These are phyloP conservation scores for Spiromastix sp. DNA, from an alignment of 2,329 filamentous ascomycete genomes.

Conservation along the genomic window DNA sequence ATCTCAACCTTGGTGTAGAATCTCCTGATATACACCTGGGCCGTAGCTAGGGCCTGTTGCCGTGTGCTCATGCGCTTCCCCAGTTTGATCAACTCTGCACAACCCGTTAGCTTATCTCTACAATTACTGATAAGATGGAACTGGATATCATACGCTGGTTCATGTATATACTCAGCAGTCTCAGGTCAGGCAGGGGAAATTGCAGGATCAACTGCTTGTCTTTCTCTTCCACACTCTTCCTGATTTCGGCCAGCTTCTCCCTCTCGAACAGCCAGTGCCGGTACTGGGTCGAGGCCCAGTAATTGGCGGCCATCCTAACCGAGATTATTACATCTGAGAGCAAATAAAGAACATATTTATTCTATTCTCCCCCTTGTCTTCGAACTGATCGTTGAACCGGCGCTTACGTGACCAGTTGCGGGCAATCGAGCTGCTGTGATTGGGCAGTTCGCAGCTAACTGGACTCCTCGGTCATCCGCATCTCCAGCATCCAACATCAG, in stretches of 20 bases:
- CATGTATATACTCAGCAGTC: constrained; percentile 83
- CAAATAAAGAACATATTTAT: too few species aligned
- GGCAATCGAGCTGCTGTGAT: background rate
- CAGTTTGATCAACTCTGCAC: constrained; percentile 65
- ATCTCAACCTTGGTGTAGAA: constrained; percentile 91
- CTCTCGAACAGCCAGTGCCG: constrained; percentile 85
- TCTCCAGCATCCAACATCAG: too few species aligned
- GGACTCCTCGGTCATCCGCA: too few species aligned
- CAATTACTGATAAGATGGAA: background rate
- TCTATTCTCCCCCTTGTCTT: too few species aligned
- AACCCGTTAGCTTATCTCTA: background rate
- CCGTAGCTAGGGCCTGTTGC: constrained; percentile 88
- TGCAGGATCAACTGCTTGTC: constrained; percentile 64
- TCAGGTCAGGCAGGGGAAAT: constrained; percentile 70
- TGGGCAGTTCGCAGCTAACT: too few species aligned
- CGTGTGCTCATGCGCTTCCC: constrained; percentile 74
- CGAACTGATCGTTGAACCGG: too few species aligned
- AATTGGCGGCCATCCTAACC: constrained; percentile 80
- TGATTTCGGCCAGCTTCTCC: constrained; percentile 63
- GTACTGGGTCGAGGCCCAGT: constrained; percentile 90
- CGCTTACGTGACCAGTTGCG: too few species aligned
- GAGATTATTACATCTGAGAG: too few species aligned
- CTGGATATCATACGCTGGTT: constrained; percentile 59
- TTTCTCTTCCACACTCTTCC: constrained; percentile 66
- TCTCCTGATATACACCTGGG: constrained; percentile 86